A percentile compares a stretch with the other conserved stretches of the same genome.
Conservation (phyloP, 306 rosid species). For the Nissolia schottii region DNA sequence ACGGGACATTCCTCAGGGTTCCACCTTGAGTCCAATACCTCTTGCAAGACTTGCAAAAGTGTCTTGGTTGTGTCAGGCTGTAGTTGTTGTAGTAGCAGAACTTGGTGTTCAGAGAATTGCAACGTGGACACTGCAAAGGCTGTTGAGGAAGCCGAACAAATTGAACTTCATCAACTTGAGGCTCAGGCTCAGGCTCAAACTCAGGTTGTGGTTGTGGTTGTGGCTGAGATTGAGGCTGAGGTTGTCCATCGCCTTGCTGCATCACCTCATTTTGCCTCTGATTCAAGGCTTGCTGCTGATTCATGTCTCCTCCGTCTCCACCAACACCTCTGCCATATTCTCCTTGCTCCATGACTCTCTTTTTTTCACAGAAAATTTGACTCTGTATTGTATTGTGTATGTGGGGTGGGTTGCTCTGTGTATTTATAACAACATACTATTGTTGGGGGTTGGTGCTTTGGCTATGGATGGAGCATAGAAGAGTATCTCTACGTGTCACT, state of each 20-base stretch:
- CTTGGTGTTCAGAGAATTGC: constrained; percentile 57
- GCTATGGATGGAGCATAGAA: not conserved
- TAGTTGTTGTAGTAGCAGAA: constrained; percentile 71
- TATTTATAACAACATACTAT: constrained; percentile 9
- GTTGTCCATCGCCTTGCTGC: not conserved
- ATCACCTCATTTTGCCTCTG: not conserved
- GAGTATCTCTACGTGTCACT: constrained; percentile 47
- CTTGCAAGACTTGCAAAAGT: constrained; percentile 55
- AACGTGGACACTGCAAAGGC: constrained; percentile 43
- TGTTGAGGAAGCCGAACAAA: constrained; percentile 19
- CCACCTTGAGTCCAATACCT: constrained; percentile 79
- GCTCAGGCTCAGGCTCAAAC: not conserved
- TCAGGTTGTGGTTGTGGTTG: not conserved
- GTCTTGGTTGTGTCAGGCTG: constrained; percentile 58
- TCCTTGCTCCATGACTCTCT: constrained; percentile 24
- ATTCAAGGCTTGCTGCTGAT: not conserved
- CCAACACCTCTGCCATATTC: not conserved
- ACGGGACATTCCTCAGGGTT: constrained; percentile 56
- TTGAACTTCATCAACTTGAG: too few species aligned
- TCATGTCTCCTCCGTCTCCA: constrained; percentile 6
- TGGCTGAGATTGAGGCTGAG: not conserved
- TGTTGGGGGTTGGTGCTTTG: not conserved
- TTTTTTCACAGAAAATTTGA: not conserved
- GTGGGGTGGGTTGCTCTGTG: not conserved
- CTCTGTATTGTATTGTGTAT: not conserved